phyloP scores from a whole-genome alignment of 306 rosid genomes.

The Pyrus bretschneideri region DNA sequence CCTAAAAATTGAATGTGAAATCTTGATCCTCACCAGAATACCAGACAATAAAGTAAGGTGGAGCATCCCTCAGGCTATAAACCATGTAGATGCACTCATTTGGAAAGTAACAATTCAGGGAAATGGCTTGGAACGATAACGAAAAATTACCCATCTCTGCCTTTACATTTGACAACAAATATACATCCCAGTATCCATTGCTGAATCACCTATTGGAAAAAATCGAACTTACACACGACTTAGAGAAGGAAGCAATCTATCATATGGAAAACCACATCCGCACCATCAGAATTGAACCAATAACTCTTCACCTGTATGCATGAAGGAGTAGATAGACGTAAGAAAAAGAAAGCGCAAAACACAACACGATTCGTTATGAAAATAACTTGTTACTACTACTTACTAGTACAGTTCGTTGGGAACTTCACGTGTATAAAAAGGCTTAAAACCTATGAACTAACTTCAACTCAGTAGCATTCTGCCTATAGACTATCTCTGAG shows the following conservation, averaged over 20 bases:
- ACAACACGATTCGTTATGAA: constrained; percentile 1
- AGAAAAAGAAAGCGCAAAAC: not conserved
- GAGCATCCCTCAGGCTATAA: too few relatives aligned
- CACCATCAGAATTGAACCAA: constrained; percentile 93
- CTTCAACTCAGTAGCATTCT: not conserved
- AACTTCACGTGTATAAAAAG: not conserved
- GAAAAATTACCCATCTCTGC: constrained; percentile 8
- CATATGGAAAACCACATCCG: constrained; percentile 85
- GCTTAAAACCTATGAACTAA: not conserved
- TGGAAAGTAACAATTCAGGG: not conserved
- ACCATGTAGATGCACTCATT: not conserved
- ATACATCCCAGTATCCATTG: constrained; percentile 21
- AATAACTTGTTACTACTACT: not conserved
- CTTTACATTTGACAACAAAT: constrained; percentile 12
- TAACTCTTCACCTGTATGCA: constrained; percentile 76
- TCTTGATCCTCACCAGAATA: too few relatives aligned
- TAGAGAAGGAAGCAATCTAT: constrained; percentile 74
- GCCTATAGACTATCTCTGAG: not conserved
- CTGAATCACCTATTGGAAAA: constrained; percentile 11
- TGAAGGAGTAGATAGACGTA: constrained; percentile 3
- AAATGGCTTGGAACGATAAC: constrained; percentile 13
- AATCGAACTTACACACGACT: constrained; percentile 2
- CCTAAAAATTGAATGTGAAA: too few relatives aligned
- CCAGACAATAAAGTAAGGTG: too few relatives aligned
- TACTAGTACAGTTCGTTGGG: not conserved